Percentiles rank a stretch among this genome's conserved stretches.
Conservation (phyloP, 2,329 filamentous ascomycete genomes). For the Colletotrichum ledebouriae region DNA sequence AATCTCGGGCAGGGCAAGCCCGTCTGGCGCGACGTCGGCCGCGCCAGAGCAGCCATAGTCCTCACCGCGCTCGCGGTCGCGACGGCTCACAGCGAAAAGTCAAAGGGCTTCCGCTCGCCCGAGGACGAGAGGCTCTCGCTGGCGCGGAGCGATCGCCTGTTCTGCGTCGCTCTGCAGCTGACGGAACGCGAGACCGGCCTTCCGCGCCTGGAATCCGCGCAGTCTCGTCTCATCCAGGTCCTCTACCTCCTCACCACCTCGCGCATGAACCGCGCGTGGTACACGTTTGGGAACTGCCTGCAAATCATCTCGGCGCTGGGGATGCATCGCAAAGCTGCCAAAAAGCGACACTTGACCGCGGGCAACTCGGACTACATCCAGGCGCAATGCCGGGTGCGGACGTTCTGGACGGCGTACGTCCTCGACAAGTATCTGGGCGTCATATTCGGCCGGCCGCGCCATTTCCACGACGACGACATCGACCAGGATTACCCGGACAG, state of each 20-base stretch:
- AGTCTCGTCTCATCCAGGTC: conserved; percentile 69
- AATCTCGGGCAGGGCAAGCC: conserved; percentile 53
- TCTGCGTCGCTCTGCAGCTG: conserved; percentile 56
- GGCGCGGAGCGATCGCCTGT: conserved; percentile 56
- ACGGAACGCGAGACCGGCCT: conserved; percentile 46
- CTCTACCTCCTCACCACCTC: conserved; percentile 71
- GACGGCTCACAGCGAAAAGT: conserved; percentile 59
- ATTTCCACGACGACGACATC: conserved; percentile 74
- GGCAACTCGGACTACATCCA: conserved; percentile 57
- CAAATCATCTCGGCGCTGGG: conserved; percentile 64
- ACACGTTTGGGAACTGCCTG: conserved; percentile 68
- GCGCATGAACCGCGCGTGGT: conserved; percentile 72
- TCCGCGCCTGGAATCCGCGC: conserved; percentile 62
- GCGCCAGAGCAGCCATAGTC: conserved; percentile 61
- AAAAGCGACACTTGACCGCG: conserved; percentile 44
- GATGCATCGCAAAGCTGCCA: conserved; percentile 53
- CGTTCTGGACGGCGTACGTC: conserved; percentile 74
- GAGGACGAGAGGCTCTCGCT: conserved; percentile 47
- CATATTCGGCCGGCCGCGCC: conserved; percentile 71
- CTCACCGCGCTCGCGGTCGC: conserved; percentile 63
- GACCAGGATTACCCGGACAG: conserved; percentile 69
- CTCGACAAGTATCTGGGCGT: conserved; percentile 74
- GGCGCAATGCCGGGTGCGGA: conserved; percentile 66
- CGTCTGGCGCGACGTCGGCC: conserved; percentile 56
- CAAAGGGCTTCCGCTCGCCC: conserved; percentile 44